Percentiles rank a stretch among this genome's conserved stretches.
These are phyloP conservation scores for Picochlorum sp. DNA, from an alignment of 139 green algal genomes.

Conservation along the genomic window DNA sequence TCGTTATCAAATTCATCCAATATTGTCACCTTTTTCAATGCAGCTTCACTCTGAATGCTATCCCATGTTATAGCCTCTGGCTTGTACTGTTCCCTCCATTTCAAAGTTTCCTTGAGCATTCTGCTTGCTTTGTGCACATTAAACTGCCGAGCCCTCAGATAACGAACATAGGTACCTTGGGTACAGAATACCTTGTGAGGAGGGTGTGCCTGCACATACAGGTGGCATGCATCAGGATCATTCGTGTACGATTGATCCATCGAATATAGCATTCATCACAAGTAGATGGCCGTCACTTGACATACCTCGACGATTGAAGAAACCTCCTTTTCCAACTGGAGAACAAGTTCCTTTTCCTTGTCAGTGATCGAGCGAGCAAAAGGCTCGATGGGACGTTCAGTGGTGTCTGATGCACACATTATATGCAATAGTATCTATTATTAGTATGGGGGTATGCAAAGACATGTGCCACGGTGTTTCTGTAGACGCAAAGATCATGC, in stretches of 20 bases:
- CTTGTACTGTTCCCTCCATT: conserved; percentile 49
- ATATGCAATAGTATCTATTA: too few relatives aligned
- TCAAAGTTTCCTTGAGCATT: conserved; percentile 42
- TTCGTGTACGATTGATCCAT: neutral
- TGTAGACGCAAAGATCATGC: too few relatives aligned
- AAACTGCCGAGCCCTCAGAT: conserved; percentile 61
- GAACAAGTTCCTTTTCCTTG: neutral
- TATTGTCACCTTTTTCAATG: conserved; percentile 61
- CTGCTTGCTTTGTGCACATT: conserved; percentile 52
- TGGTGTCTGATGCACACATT: too few relatives aligned
- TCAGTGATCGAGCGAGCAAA: neutral
- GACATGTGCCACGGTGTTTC: too few relatives aligned
- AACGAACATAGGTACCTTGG: conserved; percentile 59
- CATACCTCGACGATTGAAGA: neutral
- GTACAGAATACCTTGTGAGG: conserved; percentile 38
- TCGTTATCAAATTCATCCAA: conserved; percentile 45
- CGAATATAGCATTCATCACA: neutral
- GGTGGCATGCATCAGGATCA: neutral
- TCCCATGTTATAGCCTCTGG: conserved; percentile 57
- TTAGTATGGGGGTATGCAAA: too few relatives aligned
- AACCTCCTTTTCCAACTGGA: neutral
- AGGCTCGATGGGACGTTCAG: neutral
- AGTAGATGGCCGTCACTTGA: neutral
- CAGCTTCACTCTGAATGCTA: conserved; percentile 41
- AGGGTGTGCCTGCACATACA: conserved; percentile 11